These are phyloP conservation scores for Aleurites moluccanus DNA, from an alignment of 441 rosid genomes.

Conservation along the genomic window DNA sequence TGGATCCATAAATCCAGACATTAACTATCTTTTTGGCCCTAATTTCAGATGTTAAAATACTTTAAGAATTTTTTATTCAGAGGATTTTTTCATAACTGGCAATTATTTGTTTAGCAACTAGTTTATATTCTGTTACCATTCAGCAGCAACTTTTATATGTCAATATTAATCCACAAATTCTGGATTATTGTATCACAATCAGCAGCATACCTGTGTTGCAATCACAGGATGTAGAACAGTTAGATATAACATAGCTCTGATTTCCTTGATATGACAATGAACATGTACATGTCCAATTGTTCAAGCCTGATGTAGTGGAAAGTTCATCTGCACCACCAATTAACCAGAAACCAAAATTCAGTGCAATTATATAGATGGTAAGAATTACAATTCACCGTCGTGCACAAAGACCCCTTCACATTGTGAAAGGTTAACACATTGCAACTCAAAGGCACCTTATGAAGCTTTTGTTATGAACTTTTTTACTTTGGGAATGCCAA, in stretches of 20 bases:
- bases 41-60: neutral
- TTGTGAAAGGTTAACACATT: neutral
- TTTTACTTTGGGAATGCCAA: neutral
- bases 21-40: neutral
- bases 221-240: slow-evolving; percentile 80
- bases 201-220: slow-evolving; percentile 67
- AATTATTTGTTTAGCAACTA: neutral
- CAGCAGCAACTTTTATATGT: neutral
- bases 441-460: neutral
- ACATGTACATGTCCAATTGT: slow-evolving; percentile 78
- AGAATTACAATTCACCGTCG: neutral
- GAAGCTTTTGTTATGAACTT: neutral
- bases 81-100: neutral
- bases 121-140: slow-evolving; percentile 3
- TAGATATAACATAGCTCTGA: slow-evolving; percentile 47
- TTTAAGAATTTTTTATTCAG: neutral
- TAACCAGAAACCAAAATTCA: slow-evolving; percentile 18
- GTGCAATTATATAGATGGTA: neutral
- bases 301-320: slow-evolving; percentile 43
- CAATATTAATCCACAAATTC: slow-evolving; percentile 12
- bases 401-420: neutral
- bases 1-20: neutral
- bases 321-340: slow-evolving; percentile 45
- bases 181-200: slow-evolving; percentile 11
- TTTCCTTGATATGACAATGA: slow-evolving; percentile 43